A percentile compares a stretch with the other conserved stretches of the same genome.
Evolutionary conservation across 2,329 filamentous ascomycete species (phyloP).

Genomic region (Aspergillus flavus): DNA sequence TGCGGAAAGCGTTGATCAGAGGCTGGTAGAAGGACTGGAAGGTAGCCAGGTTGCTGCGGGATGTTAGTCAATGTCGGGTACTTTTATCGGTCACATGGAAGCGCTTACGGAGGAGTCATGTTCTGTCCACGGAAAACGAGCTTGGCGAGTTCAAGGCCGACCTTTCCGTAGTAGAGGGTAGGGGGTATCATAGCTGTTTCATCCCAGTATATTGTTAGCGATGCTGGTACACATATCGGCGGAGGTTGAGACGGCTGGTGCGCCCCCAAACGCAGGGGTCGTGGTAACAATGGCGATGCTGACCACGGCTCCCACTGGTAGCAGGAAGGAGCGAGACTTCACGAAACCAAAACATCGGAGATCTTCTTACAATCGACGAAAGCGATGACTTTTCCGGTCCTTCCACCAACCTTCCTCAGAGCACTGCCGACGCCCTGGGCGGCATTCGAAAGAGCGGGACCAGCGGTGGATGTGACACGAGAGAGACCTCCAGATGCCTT

Average conservation of each 20-base stretch:
- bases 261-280: background rate
- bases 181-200: constrained; percentile 76
- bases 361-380: constrained; percentile 79
- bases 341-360: constrained; percentile 10
- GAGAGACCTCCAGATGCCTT: constrained; percentile 84
- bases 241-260: background rate
- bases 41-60: constrained; percentile 68
- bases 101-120: constrained; percentile 91
- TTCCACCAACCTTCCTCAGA: constrained; percentile 77
- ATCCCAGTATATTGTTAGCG: constrained; percentile 26
- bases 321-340: background rate
- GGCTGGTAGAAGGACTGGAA: constrained; percentile 87
- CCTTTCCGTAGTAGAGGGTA: constrained; percentile 88
- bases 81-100: constrained; percentile 5
- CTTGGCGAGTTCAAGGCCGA: constrained; percentile 84
- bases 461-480: constrained; percentile 77
- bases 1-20: constrained; percentile 69
- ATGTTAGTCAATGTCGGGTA: constrained; percentile 18
- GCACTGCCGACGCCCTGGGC: constrained; percentile 68
- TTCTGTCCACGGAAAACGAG: constrained; percentile 84
- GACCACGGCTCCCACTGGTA: background rate
- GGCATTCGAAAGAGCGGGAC: constrained; percentile 73
- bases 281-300: background rate
- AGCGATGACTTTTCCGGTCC: constrained; percentile 74
- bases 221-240: constrained; percentile 7